Evolutionary conservation across 2,329 filamentous ascomycete genomes (phyloP).

Genomic region (Parastagonospora nodorum): DNA sequence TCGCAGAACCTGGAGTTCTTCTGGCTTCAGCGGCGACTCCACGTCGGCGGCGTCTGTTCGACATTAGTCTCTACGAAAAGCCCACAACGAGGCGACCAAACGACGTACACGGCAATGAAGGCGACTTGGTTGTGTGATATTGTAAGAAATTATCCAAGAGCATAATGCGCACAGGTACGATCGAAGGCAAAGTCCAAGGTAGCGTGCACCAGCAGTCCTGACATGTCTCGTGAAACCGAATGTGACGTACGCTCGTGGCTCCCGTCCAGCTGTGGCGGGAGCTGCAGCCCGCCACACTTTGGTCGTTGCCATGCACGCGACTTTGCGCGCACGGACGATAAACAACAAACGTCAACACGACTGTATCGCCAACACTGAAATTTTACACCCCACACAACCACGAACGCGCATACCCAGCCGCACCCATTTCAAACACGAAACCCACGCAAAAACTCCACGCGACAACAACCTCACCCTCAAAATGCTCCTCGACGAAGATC

Average conservation of each 20-base stretch:
- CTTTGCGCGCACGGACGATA: constrained; percentile 28
- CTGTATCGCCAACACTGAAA: constrained; percentile 19
- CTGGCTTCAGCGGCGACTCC: constrained; percentile 89
- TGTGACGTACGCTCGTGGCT: constrained; percentile 43
- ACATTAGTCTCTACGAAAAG: constrained; percentile 27
- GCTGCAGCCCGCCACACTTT: neutral
- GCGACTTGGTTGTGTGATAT: constrained; percentile 31
- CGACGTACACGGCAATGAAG: constrained; percentile 44
- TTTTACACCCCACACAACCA: neutral
- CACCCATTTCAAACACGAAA: neutral
- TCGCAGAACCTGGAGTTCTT: constrained; percentile 90
- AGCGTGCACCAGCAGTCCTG: constrained; percentile 15
- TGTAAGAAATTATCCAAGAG: neutral
- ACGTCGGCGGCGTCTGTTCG: constrained; percentile 89
- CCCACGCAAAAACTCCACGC: neutral
- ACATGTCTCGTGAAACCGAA: constrained; percentile 26
- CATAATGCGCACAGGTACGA: neutral
- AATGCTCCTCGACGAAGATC: constrained; percentile 95
- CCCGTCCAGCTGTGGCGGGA: constrained; percentile 10
- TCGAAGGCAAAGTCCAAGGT: neutral
- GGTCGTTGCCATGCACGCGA: constrained; percentile 37
- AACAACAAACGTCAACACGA: constrained; percentile 41
- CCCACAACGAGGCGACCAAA: neutral
- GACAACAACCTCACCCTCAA: constrained; percentile 45
- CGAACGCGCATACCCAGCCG: neutral